Evolutionary conservation across 2,329 filamentous ascomycete genomes (phyloP), one percentile per base, ranked within the genome.

Genomic region (Clarireedia paspali): DNA sequence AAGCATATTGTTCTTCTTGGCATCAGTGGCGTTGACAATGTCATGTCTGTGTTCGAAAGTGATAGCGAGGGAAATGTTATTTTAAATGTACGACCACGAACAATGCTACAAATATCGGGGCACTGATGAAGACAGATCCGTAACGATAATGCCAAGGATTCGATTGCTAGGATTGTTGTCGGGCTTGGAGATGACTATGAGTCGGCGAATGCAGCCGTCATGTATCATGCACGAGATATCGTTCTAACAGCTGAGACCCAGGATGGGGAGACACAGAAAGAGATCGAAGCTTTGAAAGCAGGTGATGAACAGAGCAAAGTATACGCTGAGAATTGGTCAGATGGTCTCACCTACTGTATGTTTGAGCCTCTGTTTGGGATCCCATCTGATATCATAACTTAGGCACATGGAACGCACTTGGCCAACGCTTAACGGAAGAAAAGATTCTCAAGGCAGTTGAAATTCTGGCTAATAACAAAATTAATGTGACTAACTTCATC

Each of bases 391-490:
- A 9, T 14, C 34, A 17, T 24, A 14, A 48, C 26, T 5, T 39
- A 83, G 81, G 81, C 69, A 99, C 94, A 0, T 99, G 94, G 94
- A 99, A 97, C 67, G 88, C 85, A 0, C 76, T 99, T 0, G 94
- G 94, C 0, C 89, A 95, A 64, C 75, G 85, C 46, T 76, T 99
- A 36, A 94, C 85, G 0, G 88, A 92, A 58, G 77, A 89, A 20
- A 95, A 90, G 64, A 81, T 99, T 14, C 75, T 91, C 12, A 71
- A 83, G 42, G 90, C 91, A 1, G 75, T 97, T 1, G 82, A 90
- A 57, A 77, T 80, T 1, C 74, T 99, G 10, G 79, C 84, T 4
- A 75, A 83, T 30, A 79, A 88, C 55, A 80, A 85, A 0, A 89
- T 99, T 66, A 84, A 87, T 44, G 79, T 97, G 47, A 85, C 84